Base-by-base conservation (phyloP, 139 green algal genomes). In the Volvox africanus region DNA sequence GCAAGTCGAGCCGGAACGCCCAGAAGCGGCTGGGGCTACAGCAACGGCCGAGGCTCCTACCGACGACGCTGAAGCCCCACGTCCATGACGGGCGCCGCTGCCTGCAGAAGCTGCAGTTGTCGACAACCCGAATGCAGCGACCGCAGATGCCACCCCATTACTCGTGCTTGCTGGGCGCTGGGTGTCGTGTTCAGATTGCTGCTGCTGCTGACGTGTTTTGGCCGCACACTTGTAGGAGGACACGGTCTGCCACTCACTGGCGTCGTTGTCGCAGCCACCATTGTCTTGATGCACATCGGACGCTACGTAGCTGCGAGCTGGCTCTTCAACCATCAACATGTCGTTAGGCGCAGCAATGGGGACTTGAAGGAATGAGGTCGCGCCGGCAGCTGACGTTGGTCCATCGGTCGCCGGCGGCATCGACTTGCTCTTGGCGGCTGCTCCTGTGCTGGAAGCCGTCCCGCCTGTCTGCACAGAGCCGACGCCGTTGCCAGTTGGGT, bases 221-320 rank as follows among this genome's bases (percentile, higher is more conserved):
- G 33, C n/a, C 2, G 24, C 18, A 61, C 87, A 90, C 73, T 90
- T 90, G 86, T 86, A 65, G 0, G 61, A 80, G 1, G 61, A n/a
- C 1, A 91, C 87, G 17, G 76, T 91, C 33, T 69, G 87, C 87
- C 76, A 86, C n/a, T 36, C 18, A 33, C 61, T 65, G n/a, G 65
- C 19, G 85, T 71, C 69, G 28, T 44, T 71, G 44, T 82, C 71
- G n/a, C 33, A 44, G 19, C 33, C 26, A 35, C 11, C 33, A 24
- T 73, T 28, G 65, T 24, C 65, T 2, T 28, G 21, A 9, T 24
- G 24, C 65, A 28, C 65, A 16, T 73, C 65, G 9, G 65, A 73
- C 65, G 65, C 65, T 9, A 55, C 44, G 9, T 55, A 55, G 9
- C 44, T 55, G 44, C 44, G 44, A 55, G 9, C 9, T 9, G 44